These are phyloP conservation scores for Corinectria fuckeliana DNA, from an alignment of 2,329 filamentous ascomycete species.

Conservation along the genomic window DNA sequence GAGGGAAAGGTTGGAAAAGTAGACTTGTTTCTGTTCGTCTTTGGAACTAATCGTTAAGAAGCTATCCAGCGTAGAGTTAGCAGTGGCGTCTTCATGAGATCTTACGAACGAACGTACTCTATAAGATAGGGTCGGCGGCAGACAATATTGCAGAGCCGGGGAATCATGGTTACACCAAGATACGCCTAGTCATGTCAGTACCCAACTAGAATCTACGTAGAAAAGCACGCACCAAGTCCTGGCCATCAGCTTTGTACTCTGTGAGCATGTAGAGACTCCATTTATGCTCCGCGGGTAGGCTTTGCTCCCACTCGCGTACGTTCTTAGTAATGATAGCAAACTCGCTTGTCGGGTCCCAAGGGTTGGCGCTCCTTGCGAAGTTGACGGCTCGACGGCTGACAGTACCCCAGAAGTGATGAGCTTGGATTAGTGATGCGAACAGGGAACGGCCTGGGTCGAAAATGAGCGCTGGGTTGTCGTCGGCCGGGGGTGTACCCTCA, in stretches of 20 bases:
- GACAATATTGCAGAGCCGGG: constrained; percentile 63
- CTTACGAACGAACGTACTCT: constrained; percentile 47
- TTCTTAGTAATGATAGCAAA: constrained; percentile 52
- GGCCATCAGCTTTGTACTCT: constrained; percentile 54
- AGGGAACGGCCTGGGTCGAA: constrained; percentile 55
- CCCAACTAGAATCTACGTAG: neutral
- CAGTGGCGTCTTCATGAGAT: neutral
- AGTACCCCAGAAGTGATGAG: constrained; percentile 61
- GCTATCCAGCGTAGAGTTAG: constrained; percentile 39
- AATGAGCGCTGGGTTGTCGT: constrained; percentile 52
- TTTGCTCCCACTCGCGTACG: constrained; percentile 56
- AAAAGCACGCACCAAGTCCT: constrained; percentile 53
- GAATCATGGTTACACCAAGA: constrained; percentile 61
- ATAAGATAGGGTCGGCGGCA: constrained; percentile 60
- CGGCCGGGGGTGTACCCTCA: constrained; percentile 58
- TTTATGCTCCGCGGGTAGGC: constrained; percentile 54
- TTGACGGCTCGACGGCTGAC: constrained; percentile 57
- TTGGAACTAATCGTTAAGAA: constrained; percentile 52
- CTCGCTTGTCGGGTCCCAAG: constrained; percentile 56
- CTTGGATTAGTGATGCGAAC: constrained; percentile 62
- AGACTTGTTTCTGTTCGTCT: constrained; percentile 45
- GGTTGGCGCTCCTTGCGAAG: constrained; percentile 50
- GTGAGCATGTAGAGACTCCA: constrained; percentile 53
- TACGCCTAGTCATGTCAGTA: constrained; percentile 52
- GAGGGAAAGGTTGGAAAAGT: constrained; percentile 52